phyloP scores from a whole-genome alignment of 768 basidiomycete species.

The Tephrocybe sp. region DNA sequence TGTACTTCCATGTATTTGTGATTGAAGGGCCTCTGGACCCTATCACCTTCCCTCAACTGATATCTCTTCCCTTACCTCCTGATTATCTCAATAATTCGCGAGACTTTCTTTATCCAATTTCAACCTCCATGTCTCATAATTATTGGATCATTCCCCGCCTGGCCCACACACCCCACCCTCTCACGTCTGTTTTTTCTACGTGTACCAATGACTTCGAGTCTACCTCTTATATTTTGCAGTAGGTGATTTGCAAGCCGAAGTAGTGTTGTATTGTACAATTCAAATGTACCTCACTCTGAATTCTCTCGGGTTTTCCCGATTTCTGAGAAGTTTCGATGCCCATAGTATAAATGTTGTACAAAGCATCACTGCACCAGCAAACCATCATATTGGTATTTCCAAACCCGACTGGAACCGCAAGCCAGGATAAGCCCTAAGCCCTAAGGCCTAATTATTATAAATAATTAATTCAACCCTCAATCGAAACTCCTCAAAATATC shows the following conservation, averaged over 20 bases:
- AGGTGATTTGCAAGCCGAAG: slow-evolving; percentile 8
- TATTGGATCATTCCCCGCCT: slow-evolving; percentile 6
- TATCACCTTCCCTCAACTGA: background rate
- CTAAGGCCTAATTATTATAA: no score
- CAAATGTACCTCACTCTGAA: no score
- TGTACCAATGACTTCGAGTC: slow-evolving; percentile 6
- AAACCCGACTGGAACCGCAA: no score
- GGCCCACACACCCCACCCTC: background rate
- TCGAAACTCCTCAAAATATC: no score
- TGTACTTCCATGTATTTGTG: background rate
- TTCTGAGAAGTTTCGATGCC: no score
- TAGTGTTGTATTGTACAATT: slow-evolving; percentile 23
- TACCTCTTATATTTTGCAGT: slow-evolving; percentile 6
- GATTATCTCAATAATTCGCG: slow-evolving; percentile 8
- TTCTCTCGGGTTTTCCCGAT: no score
- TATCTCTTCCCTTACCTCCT: background rate
- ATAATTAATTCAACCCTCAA: no score
- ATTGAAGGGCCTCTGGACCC: background rate
- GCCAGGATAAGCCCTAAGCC: no score
- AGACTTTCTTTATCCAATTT: slow-evolving; percentile 18
- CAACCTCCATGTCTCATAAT: slow-evolving; percentile 16
- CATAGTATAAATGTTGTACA: no score
- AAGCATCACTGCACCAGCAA: no score
- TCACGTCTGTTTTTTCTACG: slow-evolving; percentile 5
- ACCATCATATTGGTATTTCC: no score